Conservation (phyloP, 495 filamentous ascomycete genomes). For the Beverwykella pulmonaria region DNA sequence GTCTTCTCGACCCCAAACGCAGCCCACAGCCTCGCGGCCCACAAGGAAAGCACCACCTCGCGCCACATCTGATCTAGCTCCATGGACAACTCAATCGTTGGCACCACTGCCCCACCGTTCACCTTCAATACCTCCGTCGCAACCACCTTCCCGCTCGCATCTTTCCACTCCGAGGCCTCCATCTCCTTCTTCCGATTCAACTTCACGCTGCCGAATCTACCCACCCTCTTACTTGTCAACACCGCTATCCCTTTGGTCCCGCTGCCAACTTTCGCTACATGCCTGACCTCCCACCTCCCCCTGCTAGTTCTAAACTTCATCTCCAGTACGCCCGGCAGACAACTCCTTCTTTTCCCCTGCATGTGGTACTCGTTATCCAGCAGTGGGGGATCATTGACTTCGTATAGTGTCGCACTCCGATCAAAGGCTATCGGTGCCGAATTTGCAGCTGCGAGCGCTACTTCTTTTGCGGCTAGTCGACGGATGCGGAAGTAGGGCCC, state of each 20-base stretch:
- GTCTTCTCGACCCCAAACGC: constrained; percentile 27
- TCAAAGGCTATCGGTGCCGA: constrained; percentile 10
- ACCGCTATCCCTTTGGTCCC: constrained; percentile 12
- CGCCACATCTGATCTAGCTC: constrained; percentile 30
- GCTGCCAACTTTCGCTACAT: not conserved
- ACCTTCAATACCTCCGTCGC: constrained; percentile 18
- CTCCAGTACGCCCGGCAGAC: constrained; percentile 23
- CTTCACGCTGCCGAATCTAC: not conserved
- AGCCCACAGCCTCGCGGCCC: constrained; percentile 29
- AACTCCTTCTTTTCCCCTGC: constrained; percentile 1
- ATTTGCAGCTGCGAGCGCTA: not conserved
- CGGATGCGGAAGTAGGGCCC: constrained; percentile 22
- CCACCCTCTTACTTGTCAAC: not conserved
- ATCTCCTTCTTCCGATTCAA: constrained; percentile 1
- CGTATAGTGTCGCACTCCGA: constrained; percentile 7
- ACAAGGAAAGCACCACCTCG: constrained; percentile 16
- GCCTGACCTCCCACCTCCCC: constrained; percentile 8
- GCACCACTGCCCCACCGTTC: not conserved
- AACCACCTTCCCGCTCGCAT: constrained; percentile 12
- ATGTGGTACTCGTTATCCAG: constrained; percentile 16
- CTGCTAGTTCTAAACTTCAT: not conserved
- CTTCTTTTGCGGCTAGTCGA: constrained; percentile 19
- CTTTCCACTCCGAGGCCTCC: constrained; percentile 22
- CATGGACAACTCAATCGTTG: constrained; percentile 11
- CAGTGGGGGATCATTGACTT: constrained; percentile 17